Evolutionary conservation across 192 early-diverging fungal genomes (phyloP), one percentile per base, ranked within the genome.

Genomic region (Bifiguratus adelaidae): DNA sequence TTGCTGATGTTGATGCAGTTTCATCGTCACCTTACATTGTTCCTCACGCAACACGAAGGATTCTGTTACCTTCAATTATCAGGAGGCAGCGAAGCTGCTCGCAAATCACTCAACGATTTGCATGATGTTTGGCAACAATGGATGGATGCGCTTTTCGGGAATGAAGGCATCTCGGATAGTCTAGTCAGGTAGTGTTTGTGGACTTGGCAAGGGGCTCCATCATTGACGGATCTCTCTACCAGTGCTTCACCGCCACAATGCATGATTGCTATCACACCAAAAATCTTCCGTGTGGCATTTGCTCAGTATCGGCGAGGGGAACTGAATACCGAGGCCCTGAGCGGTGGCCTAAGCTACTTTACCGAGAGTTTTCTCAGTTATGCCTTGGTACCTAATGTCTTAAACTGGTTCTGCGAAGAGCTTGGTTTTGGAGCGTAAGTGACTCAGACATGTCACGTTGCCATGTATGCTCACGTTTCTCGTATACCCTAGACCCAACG

Each of bases 131-230:
- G n/a, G n/a, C n/a, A n/a, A n/a, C n/a, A n/a, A 22, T 65, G 62
- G 62, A 25, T 51, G 51, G 20, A 29, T 3, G 62, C 52, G 20
- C 15, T 65, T 3, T 44, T 38, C 7, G 49, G 52, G 11, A 43
- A 34, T 26, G 56, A 65, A 35, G 56, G 56, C 1, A 41, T 65
- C 0, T 58, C 62, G 5, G 62, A 58, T 30, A 48, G 50, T 11
- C 30, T 65, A 11, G 19, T 65, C 1, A 18, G 45, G 58, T 60
- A 52, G 15, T 34, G 7, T 24, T 27, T 41, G 9, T 26, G 4
- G 1, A 2, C n/a, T n/a, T n/a, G n/a, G n/a, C n/a, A n/a, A n/a
- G n/a, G n/a, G n/a, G n/a, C n/a, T n/a, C n/a, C n/a, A n/a, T n/a
- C n/a, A n/a, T n/a, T n/a, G n/a, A n/a, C n/a, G n/a, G n/a, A n/a